A percentile compares a stretch with the other conserved stretches of the same genome.
Conservation (phyloP, 1,139 yeast genomes). For the Kodamaea plutei region DNA sequence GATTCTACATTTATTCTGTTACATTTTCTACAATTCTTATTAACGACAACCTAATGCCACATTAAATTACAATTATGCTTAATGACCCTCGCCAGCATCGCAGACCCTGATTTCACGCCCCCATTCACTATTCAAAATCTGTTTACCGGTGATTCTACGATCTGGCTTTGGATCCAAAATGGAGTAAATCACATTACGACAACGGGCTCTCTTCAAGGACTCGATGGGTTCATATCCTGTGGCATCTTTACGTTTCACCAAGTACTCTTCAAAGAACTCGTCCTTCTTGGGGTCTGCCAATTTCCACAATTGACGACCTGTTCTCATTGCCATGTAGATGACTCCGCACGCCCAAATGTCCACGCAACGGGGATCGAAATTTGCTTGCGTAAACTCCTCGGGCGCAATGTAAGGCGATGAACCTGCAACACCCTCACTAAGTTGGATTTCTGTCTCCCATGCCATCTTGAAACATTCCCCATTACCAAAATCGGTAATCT, state of each 20-base stretch:
- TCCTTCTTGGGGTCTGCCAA: conserved; percentile 72
- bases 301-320: conserved; percentile 93
- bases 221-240: conserved; percentile 93
- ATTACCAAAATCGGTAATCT: conserved; percentile 94
- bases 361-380: conserved; percentile 86
- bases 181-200: conserved; percentile 88
- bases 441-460: conserved; percentile 86
- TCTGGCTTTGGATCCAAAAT: conserved; percentile 86
- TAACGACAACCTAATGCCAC: too few relatives aligned
- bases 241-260: conserved; percentile 71
- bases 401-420: conserved; percentile 96
- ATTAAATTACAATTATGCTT: too few relatives aligned
- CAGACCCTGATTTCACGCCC: conserved; percentile 83
- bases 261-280: conserved; percentile 70
- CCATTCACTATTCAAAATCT: conserved; percentile 91
- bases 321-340: conserved; percentile 96
- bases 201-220: conserved; percentile 70
- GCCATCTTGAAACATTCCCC: conserved; percentile 96
- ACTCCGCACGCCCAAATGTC: conserved; percentile 98
- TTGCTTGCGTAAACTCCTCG: conserved; percentile 72
- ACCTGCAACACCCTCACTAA: conserved; percentile 81
- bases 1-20: too few relatives aligned
- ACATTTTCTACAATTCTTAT: too few relatives aligned
- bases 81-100: conserved; percentile 59
- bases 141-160: conserved; percentile 83